Evolutionary conservation across 345 rosid genomes (phyloP), one percentile per base, ranked within the genome.

Genomic region (Melaleuca quinquenervia): DNA sequence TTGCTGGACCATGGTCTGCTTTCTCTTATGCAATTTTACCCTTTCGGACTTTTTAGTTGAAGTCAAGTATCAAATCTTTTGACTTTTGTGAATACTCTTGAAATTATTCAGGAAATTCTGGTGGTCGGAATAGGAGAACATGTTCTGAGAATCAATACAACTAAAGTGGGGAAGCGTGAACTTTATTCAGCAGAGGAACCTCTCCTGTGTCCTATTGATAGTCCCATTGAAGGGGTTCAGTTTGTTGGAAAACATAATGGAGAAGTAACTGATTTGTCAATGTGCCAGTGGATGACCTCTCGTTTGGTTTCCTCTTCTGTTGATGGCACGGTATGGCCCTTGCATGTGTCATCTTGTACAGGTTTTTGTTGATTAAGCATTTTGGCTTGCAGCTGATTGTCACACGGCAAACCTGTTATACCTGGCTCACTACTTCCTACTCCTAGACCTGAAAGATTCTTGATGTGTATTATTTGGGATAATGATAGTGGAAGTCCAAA

Each of bases 251-350:
- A 93, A 89, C 99, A 97, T 88, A 98, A 95, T 83, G 98, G 96
- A 56, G 98, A 93, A 88, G 92, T 97, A 64, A 97, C 99, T n/a
- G 99, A 94, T 90, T 90, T 97, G 89, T 97, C 98, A 49, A 94
- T 97, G 95, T 97, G 96, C 90, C 96, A 96, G 84, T 96, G 96
- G 98, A 93, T 93, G 96, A 92, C 90, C 82, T 92, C 95, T 50
- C 93, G 95, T 82, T 92, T 95, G 89, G 98, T 92, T 88, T 97
- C 99, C 60, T 95, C 99, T 87, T 94, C 99, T 2, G 88, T 84
- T 48, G 99, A 97, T 92, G 98, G 99, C 90, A 90, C 92, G 92
- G 99, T 97, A 83, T 85, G 99, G 80, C 80, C 80, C 18, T 70
- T 70, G 48, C 8, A 21, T 18, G 48, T 36, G 80, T 70, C 78